Evolutionary conservation across 805 yeast species (phyloP), one percentile per base, ranked within the genome.

Genomic region (Maudiozyma pseudohumilis): DNA sequence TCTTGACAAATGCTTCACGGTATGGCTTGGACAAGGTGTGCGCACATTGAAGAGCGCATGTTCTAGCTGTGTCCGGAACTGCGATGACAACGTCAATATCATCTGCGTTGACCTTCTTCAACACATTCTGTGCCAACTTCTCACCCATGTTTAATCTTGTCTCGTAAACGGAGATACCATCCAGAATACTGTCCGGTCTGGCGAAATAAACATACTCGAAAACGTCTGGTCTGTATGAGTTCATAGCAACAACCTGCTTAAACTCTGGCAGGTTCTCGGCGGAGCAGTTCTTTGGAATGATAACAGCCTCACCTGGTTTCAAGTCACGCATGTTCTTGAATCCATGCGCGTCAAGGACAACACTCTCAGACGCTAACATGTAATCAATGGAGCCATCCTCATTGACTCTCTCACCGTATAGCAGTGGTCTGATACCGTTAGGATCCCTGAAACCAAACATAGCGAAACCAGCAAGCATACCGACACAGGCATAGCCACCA

Each of bases 201-300:
- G 98, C 97, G 68, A 92, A 92, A 64, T 92, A 92, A 32, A 92
- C 98, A 59, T 88, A 92, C 64, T 92, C 98, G 53, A 92, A 92
- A 45, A 92, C 77, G 65, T 94, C 97, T 6, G 98, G 98, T 12
- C 96, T 79, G 62, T 87, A 88, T 2, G 80, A 64, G 56, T 70
- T 69, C 45, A 79, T 72, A 44, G 82, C 80, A 7, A 80, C 92
- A 32, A 89, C 87, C 64, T 92, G 97, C 49, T 75, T 75, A 60
- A 83, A 79, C 59, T 85, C 87, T 8, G 96, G 95, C 39, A 45
- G 46, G 16, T 34, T 37, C 3, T 40, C 43, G 35, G 60, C 60
- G 60, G 75, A 67, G 34, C 77, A 67, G 48, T 72, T 74, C 61
- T 89, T 88, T 44, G 87, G 88, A 50, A 89, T 81, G 47, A 92